These are phyloP conservation scores for Agaricus subrufescens DNA, from an alignment of 768 basidiomycete genomes.

Conservation along the genomic window DNA sequence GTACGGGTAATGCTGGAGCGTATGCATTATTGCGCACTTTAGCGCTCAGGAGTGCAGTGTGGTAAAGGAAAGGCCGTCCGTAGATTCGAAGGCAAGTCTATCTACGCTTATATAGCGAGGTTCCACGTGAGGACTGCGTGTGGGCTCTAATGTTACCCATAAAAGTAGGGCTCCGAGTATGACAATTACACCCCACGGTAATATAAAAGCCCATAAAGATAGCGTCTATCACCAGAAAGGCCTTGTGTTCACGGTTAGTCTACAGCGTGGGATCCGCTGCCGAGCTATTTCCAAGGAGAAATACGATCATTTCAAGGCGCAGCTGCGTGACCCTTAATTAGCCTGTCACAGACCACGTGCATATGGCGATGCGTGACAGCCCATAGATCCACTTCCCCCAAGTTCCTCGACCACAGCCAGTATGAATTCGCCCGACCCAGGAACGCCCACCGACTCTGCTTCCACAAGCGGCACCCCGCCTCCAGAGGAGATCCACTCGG, in stretches of 20 bases:
- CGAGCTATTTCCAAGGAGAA: not conserved
- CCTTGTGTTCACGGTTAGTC: not conserved
- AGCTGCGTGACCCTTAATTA: not conserved
- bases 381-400: not conserved
- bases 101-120: not conserved
- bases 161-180: not conserved
- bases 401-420: not conserved
- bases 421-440: conserved; percentile 40
- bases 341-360: not conserved
- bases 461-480: conserved; percentile 39
- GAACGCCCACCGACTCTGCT: conserved; percentile 35
- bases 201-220: not conserved
- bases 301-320: not conserved
- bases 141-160: not conserved
- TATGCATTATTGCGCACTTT: conserved; percentile 1
- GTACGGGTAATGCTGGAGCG: conserved; percentile 12
- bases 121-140: not conserved
- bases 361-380: not conserved
- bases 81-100: not conserved
- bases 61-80: not conserved
- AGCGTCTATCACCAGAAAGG: too few relatives aligned
- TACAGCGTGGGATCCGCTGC: not conserved
- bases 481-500: conserved; percentile 31
- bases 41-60: not conserved
- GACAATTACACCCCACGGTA: not conserved